Evolutionary conservation across 1,284 basidiomycete species (phyloP).

Genomic region (Austropuccinia psidii): DNA sequence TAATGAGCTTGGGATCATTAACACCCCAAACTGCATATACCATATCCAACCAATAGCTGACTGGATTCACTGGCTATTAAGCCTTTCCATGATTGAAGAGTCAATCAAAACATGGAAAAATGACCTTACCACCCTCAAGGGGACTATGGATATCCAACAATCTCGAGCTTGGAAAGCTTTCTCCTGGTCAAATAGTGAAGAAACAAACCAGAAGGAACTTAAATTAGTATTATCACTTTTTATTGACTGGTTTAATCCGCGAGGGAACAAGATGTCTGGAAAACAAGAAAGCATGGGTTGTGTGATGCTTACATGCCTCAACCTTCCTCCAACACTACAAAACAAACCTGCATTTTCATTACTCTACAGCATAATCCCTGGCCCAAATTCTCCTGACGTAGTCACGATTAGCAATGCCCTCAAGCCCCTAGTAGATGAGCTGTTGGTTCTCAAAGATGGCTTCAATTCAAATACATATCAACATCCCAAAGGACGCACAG

Average conservation of each 20-base stretch:
- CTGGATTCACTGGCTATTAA: too few relatives aligned
- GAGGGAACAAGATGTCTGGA: constrained; percentile 13
- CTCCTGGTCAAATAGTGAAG: not conserved
- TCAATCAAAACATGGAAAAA: too few relatives aligned
- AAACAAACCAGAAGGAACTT: too few relatives aligned
- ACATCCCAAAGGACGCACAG: constrained; percentile 1
- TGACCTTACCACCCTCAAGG: too few relatives aligned
- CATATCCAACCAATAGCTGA: too few relatives aligned
- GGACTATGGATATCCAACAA: constrained; percentile 5
- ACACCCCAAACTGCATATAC: too few relatives aligned
- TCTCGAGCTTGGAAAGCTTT: not conserved
- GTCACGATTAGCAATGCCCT: not conserved
- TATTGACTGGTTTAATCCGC: constrained; percentile 24
- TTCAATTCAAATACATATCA: not conserved
- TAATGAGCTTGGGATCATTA: too few relatives aligned
- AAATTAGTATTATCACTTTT: constrained; percentile 9
- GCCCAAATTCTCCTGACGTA: not conserved
- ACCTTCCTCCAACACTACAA: not conserved
- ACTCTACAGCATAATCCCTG: not conserved
- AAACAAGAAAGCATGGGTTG: not conserved
- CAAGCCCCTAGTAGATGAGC: not conserved
- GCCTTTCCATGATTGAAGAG: too few relatives aligned
- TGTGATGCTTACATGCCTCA: constrained; percentile 4
- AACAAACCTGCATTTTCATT: not conserved
- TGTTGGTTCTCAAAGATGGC: not conserved